Evolutionary conservation across 2,329 filamentous ascomycete genomes (phyloP).

Genomic region (Aspergillus melleus): DNA sequence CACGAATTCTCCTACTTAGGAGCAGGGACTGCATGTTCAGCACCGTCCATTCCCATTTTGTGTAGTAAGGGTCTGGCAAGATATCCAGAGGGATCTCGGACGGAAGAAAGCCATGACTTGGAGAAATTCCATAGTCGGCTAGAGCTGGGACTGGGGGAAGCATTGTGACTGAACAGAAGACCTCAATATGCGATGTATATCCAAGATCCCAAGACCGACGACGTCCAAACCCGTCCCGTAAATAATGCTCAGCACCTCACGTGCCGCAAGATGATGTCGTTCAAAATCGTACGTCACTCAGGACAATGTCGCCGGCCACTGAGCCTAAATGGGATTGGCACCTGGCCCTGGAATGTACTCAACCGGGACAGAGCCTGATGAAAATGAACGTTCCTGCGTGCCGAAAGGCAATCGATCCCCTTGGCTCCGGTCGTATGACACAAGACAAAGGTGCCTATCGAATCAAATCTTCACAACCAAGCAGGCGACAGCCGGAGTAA

Average conservation of each 20-base stretch:
- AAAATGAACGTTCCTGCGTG: not conserved
- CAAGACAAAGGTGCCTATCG: not conserved
- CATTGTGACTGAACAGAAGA: constrained; percentile 31
- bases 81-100: constrained; percentile 74
- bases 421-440: not conserved
- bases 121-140: constrained; percentile 69
- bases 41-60: constrained; percentile 86
- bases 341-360: too few species aligned
- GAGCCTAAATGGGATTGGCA: not conserved
- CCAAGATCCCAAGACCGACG: not conserved
- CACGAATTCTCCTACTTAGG: constrained; percentile 77
- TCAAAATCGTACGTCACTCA: not conserved
- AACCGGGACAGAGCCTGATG: not conserved
- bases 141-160: constrained; percentile 52
- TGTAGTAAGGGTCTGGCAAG: constrained; percentile 88
- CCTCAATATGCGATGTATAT: not conserved
- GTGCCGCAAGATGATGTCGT: not conserved
- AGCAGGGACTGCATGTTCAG: constrained; percentile 85
- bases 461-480: not conserved
- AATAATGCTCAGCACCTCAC: not conserved
- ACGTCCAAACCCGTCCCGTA: not conserved
- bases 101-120: constrained; percentile 80
- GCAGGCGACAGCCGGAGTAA: not conserved
- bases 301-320: not conserved
- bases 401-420: not conserved